A percentile compares a stretch with the other conserved stretches of the same genome.
Conservation (phyloP, 2,329 filamentous ascomycete species). For the Botrytis galanthina region DNA sequence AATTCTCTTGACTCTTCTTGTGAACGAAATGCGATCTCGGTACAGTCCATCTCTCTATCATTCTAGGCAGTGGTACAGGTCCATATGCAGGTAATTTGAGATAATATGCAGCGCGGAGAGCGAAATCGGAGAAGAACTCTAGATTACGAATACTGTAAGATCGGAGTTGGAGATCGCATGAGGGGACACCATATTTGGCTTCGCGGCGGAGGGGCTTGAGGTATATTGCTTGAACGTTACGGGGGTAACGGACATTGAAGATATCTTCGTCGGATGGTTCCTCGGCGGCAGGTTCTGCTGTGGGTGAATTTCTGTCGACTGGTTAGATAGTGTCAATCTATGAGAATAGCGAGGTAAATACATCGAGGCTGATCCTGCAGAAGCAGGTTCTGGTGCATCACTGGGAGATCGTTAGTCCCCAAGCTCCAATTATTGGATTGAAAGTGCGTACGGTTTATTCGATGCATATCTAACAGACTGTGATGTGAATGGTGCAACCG, state of each 20-base stretch:
- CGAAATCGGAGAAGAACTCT: slow-evolving; percentile 93
- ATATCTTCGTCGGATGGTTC: slow-evolving; percentile 3
- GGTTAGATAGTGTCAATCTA: slow-evolving; percentile 6
- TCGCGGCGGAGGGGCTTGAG: slow-evolving; percentile 77
- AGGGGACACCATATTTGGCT: slow-evolving; percentile 73
- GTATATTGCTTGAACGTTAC: slow-evolving; percentile 81
- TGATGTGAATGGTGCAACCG: not conserved
- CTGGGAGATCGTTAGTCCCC: not conserved
- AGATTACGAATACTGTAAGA: slow-evolving; percentile 89
- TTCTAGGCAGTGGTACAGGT: slow-evolving; percentile 79
- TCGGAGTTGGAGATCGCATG: slow-evolving; percentile 87
- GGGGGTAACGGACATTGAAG: slow-evolving; percentile 59
- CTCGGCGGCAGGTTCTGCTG: not conserved
- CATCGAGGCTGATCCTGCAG: slow-evolving; percentile 6
- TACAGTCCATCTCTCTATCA: slow-evolving; percentile 92
- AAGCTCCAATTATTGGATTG: too few relatives aligned
- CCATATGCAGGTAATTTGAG: slow-evolving; percentile 82
- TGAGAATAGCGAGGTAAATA: not conserved
- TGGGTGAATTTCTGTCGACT: slow-evolving; percentile 16
- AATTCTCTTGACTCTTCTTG: slow-evolving; percentile 98
- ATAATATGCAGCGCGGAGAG: slow-evolving; percentile 91
- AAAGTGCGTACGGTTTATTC: slow-evolving; percentile 3
- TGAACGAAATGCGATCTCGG: slow-evolving; percentile 85
- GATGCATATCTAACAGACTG: slow-evolving; percentile 10
- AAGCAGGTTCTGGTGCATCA: not conserved